Conservation (phyloP, 768 basidiomycete genomes). For the Neoboletus subvelutipes region DNA sequence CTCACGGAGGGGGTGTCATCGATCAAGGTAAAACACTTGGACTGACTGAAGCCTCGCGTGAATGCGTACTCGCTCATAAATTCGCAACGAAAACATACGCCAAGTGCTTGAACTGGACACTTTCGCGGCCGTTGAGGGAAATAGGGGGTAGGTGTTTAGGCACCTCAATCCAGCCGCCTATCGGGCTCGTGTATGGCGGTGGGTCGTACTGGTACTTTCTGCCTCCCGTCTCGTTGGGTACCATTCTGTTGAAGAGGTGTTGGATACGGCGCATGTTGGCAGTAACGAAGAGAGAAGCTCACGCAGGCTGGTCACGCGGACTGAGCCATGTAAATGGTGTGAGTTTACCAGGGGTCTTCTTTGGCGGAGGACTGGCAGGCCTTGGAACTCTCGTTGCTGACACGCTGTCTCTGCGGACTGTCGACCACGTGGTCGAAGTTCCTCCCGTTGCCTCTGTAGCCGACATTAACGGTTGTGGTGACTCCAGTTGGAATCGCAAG, state of each 20-base stretch:
- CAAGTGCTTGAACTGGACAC: constrained; percentile 18
- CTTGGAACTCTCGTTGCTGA: not conserved
- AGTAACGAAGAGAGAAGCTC: constrained; percentile 4
- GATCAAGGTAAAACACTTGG: constrained; percentile 24
- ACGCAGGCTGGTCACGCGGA: constrained; percentile 6
- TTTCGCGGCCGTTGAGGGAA: constrained; percentile 12
- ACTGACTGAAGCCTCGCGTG: constrained; percentile 10
- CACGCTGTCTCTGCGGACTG: not conserved
- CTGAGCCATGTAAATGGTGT: constrained; percentile 7
- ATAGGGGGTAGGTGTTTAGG: constrained; percentile 9
- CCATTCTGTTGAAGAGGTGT: not conserved
- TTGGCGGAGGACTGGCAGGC: not conserved
- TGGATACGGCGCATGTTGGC: not conserved
- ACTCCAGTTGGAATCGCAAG: constrained; percentile 15
- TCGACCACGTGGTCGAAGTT: not conserved
- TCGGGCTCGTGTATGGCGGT: constrained; percentile 17
- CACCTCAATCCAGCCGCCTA: constrained; percentile 8
- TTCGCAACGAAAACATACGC: constrained; percentile 12
- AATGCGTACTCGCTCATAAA: not conserved
- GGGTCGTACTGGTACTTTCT: not conserved
- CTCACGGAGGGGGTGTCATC: constrained; percentile 25
- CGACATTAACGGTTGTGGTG: not conserved
- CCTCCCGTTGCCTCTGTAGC: not conserved
- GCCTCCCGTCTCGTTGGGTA: not conserved
- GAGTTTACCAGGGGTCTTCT: not conserved